Conservation (phyloP, 2,329 filamentous ascomycete species). For the Aspergillus amoenus region DNA sequence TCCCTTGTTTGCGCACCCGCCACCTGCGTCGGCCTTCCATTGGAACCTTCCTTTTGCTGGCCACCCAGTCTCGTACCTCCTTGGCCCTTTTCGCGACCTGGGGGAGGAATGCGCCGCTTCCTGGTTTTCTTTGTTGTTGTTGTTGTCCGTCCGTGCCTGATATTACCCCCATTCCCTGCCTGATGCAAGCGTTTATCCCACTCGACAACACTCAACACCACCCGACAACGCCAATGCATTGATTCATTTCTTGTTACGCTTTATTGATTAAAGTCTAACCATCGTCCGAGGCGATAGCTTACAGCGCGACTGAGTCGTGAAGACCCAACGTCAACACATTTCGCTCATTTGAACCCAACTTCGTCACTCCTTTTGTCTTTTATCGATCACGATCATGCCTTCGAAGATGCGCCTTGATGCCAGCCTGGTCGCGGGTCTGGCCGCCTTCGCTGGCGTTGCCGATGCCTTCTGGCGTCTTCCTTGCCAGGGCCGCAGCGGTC, state of each 20-base stretch:
- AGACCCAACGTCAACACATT: conserved; percentile 6
- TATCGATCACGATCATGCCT: conserved; percentile 16
- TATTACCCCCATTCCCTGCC: conserved; percentile 9
- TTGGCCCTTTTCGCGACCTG: background rate
- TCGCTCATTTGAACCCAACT: conserved; percentile 15
- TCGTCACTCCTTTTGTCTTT: conserved; percentile 14
- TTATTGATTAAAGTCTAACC: conserved; percentile 11
- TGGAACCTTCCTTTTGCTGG: background rate
- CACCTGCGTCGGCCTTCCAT: conserved; percentile 6
- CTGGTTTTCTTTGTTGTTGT: conserved; percentile 16
- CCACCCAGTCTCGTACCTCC: background rate
- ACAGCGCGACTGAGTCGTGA: conserved; percentile 11
- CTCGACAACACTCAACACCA: background rate
- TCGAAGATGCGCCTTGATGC: conserved; percentile 16
- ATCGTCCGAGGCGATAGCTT: conserved; percentile 17
- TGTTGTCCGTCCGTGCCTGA: conserved; percentile 7
- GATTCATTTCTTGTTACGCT: background rate
- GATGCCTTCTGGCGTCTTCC: conserved; percentile 88
- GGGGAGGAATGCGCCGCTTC: background rate
- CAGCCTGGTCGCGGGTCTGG: conserved; percentile 26
- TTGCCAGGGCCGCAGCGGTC: conserved; percentile 68
- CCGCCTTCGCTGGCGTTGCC: conserved; percentile 37
- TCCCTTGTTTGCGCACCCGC: conserved; percentile 13
- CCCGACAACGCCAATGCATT: background rate
- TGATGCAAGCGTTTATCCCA: background rate